Percentiles rank a stretch among this genome's conserved stretches.
Evolutionary conservation across 2,329 filamentous ascomycete species (phyloP).

Genomic region (Colletotrichum australisinense): DNA sequence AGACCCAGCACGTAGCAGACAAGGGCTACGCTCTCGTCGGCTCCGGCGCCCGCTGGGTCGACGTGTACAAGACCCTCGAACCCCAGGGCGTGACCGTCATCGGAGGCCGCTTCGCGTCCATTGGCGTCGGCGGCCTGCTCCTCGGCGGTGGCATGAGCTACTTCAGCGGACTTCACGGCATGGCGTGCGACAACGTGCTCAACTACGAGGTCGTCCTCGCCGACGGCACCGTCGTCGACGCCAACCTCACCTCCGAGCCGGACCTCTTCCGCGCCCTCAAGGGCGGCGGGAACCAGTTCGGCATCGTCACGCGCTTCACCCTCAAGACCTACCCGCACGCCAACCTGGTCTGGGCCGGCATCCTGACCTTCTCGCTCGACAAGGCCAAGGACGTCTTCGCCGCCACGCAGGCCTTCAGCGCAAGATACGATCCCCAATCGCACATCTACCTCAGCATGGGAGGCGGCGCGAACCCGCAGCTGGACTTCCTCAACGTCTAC

Average conservation of each 20-base stretch:
- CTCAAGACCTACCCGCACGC: background rate
- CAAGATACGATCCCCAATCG: background rate
- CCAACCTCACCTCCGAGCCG: background rate
- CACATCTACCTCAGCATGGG: background rate
- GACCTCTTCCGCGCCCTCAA: background rate
- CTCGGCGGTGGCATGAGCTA: background rate
- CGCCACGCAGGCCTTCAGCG: background rate
- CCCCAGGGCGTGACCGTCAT: background rate
- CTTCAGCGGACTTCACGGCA: background rate
- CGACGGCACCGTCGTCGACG: background rate
- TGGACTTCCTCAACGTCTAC: background rate
- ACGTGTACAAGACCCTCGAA: background rate
- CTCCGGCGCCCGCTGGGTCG: background rate
- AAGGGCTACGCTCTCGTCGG: background rate
- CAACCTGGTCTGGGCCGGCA: background rate
- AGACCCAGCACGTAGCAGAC: background rate
- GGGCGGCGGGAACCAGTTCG: background rate
- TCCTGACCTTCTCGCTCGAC: background rate
- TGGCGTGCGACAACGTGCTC: background rate
- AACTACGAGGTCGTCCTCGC: background rate
- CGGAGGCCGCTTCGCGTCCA: background rate
- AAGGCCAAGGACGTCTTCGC: background rate
- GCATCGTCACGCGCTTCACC: background rate
- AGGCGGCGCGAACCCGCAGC: background rate
- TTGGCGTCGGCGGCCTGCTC: background rate